These are phyloP conservation scores for Trichomonas tenax DNA, from an alignment of 208 protist genomes.

Conservation along the genomic window DNA sequence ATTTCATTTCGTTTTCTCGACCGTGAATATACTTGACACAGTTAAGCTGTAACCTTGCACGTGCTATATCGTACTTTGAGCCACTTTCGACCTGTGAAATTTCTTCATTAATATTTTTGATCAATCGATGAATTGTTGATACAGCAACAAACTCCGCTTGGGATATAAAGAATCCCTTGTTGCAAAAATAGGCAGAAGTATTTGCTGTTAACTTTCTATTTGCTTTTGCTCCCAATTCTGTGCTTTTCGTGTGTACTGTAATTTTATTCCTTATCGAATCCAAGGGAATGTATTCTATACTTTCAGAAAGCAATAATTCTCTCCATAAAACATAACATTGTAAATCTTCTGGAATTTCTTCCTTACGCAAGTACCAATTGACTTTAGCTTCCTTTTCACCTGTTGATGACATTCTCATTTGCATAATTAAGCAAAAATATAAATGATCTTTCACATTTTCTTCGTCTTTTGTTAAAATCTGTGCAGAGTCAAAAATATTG, in stretches of 20 bases:
- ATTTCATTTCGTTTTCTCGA: not conserved
- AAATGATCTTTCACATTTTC: not conserved
- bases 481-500: not conserved
- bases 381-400: not conserved
- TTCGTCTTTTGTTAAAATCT: not conserved
- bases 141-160: not conserved
- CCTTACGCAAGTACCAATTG: not conserved
- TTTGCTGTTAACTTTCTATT: not conserved
- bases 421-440: not conserved
- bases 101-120: not conserved
- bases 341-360: not conserved
- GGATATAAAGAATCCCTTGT: not conserved
- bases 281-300: not conserved
- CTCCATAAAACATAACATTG: not conserved
- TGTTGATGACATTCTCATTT: not conserved
- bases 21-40: not conserved
- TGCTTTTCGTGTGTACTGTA: not conserved
- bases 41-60: not conserved
- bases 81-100: not conserved
- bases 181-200: not conserved
- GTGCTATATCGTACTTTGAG: not conserved
- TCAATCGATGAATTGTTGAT: not conserved
- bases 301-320: not conserved
- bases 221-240: not conserved
- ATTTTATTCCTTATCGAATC: not conserved